Evolutionary conservation across 164 flowering plant genomes (phyloP).

Genomic region (Kingdonia uniflora): DNA sequence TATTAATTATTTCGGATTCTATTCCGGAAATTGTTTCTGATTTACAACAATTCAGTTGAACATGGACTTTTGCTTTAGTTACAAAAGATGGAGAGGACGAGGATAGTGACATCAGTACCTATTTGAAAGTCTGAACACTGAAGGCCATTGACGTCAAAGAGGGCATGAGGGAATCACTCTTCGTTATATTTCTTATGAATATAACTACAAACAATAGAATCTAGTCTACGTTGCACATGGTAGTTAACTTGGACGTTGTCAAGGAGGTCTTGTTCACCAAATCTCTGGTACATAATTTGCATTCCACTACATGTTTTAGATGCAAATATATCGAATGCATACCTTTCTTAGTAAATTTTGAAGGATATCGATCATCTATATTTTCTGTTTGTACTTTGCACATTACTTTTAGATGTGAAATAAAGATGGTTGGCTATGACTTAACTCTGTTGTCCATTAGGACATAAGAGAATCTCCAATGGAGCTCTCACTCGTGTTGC

Average conservation of each 20-base stretch:
- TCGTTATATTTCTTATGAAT: slow-evolving; percentile 38
- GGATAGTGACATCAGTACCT: slow-evolving; percentile 10
- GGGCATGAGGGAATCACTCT: slow-evolving; percentile 20
- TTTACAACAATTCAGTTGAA: slow-evolving; percentile 23
- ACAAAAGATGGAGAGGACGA: slow-evolving; percentile 7
- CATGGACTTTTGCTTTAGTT: slow-evolving; percentile 33
- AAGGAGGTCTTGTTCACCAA: slow-evolving; percentile 14
- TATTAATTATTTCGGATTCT: slow-evolving; percentile 34
- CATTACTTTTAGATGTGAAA: no score
- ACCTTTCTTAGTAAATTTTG: no score
- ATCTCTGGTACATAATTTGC: slow-evolving; percentile 26
- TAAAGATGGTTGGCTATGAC: no score
- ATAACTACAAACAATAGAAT: slow-evolving; percentile 38
- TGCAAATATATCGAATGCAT: no score
- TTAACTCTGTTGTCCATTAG: no score
- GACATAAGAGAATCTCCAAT: no score
- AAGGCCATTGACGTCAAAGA: slow-evolving; percentile 15
- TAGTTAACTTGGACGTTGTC: slow-evolving; percentile 9
- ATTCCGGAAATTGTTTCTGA: slow-evolving; percentile 38
- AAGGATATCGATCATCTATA: no score
- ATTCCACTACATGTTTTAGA: no score
- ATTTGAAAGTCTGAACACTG: slow-evolving; percentile 30
- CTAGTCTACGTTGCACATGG: slow-evolving; percentile 33
- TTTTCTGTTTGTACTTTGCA: no score
- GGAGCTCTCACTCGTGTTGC: no score